These are phyloP conservation scores for Aspergillus chevalieri DNA, from an alignment of 2,329 filamentous ascomycete genomes.

Conservation along the genomic window DNA sequence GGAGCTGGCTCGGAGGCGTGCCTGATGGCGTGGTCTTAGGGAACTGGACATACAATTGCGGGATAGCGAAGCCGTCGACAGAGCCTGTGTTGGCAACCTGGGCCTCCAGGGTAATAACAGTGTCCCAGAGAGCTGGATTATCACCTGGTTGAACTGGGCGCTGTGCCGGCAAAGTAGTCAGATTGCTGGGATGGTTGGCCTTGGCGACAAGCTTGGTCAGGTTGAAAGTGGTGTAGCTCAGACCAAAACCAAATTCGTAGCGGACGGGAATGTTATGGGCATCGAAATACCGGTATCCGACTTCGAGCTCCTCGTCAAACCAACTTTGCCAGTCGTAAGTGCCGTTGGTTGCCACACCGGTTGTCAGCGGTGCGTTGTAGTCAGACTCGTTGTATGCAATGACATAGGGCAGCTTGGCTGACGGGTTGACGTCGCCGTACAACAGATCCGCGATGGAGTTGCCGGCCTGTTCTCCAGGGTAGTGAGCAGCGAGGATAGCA, in stretches of 20 bases:
- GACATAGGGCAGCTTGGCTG: constrained; percentile 73
- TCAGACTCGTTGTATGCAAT: constrained; percentile 62
- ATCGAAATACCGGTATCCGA: constrained; percentile 20
- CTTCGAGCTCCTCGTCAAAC: constrained; percentile 14
- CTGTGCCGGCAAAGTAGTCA: constrained; percentile 46
- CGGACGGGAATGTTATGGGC: constrained; percentile 11
- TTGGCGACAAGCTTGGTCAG: constrained; percentile 57
- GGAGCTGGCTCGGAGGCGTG: constrained; percentile 48
- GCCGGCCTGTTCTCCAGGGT: constrained; percentile 78
- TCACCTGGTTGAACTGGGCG: constrained; percentile 41
- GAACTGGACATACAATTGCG: constrained; percentile 46
- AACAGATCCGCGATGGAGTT: constrained; percentile 74
- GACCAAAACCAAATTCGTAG: constrained; percentile 47
- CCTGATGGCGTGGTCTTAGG: constrained; percentile 19
- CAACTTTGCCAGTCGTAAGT: constrained; percentile 12
- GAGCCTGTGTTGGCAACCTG: constrained; percentile 67
- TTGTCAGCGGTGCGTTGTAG: constrained; percentile 48
- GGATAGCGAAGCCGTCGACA: constrained; percentile 63
- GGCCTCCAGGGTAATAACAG: constrained; percentile 40
- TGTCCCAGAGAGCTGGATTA: constrained; percentile 18
- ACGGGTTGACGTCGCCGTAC: constrained; percentile 72
- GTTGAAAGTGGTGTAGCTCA: constrained; percentile 64
- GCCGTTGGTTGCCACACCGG: constrained; percentile 8
- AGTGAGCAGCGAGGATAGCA: constrained; percentile 75
- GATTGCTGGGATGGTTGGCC: constrained; percentile 41